Percentiles rank a stretch among this genome's conserved stretches.
phyloP scores from a whole-genome alignment of 805 yeast species.

The Pichia deserticola region DNA sequence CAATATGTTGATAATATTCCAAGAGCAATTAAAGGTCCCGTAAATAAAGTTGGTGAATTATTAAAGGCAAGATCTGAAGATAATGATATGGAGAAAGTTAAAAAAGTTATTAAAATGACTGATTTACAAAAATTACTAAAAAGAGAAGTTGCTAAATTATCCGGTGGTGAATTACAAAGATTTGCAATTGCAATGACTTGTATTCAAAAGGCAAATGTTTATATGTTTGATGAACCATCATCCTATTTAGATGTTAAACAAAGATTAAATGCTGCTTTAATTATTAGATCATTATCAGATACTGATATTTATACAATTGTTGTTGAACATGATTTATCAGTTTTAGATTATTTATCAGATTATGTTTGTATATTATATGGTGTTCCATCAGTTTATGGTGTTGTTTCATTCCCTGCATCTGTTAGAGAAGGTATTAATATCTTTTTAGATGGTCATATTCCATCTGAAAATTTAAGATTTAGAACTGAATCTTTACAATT shows the following conservation, averaged over 20 bases:
- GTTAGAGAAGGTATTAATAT: slow-evolving; percentile 99
- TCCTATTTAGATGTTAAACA: slow-evolving; percentile 98
- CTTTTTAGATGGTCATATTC: slow-evolving; percentile 96
- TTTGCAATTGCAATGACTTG: slow-evolving; percentile 97
- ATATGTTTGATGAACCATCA: slow-evolving; percentile 99
- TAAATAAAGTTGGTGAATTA: slow-evolving; percentile 78
- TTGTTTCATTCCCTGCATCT: slow-evolving; percentile 90
- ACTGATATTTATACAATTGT: slow-evolving; percentile 83
- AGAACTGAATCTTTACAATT: slow-evolving; percentile 94
- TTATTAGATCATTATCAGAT: slow-evolving; percentile 76
- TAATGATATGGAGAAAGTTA: slow-evolving; percentile 43
- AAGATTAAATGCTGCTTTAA: slow-evolving; percentile 94
- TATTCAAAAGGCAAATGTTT: slow-evolving; percentile 89
- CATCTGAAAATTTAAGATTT: slow-evolving; percentile 93
- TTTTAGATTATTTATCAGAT: slow-evolving; percentile 93
- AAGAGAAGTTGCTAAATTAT: slow-evolving; percentile 83
- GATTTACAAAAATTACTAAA: slow-evolving; percentile 70
- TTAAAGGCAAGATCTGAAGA: slow-evolving; percentile 73
- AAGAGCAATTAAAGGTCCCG: slow-evolving; percentile 87
- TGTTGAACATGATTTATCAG: slow-evolving; percentile 98
- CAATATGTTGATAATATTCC: slow-evolving; percentile 98
- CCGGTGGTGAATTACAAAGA: slow-evolving; percentile 99
- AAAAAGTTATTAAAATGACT: slow-evolving; percentile 57
- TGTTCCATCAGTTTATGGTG: slow-evolving; percentile 98
- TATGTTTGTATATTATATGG: slow-evolving; percentile 95